phyloP scores from a whole-genome alignment of 176 grass and related monocot species.

The Cocos nucifera region DNA sequence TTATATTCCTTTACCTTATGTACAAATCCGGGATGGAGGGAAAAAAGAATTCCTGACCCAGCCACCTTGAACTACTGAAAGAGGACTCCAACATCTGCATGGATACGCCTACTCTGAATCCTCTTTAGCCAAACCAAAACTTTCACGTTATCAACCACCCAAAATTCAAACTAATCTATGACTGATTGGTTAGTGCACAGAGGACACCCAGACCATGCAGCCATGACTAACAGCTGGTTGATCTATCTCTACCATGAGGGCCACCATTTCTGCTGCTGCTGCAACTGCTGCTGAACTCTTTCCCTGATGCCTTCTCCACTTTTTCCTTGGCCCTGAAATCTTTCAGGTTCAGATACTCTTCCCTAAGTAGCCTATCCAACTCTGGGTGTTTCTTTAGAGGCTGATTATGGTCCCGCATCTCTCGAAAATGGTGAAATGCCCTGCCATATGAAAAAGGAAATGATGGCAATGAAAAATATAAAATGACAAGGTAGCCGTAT shows the following conservation, averaged over 20 bases:
- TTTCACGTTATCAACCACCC: conserved; percentile 12
- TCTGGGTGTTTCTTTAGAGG: conserved; percentile 55
- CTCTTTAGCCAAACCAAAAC: conserved; percentile 24
- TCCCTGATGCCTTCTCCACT: conserved; percentile 12
- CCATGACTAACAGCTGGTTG: conserved; percentile 12
- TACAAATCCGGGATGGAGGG: conserved; percentile 35
- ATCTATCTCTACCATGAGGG: conserved; percentile 8
- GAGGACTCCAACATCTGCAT: conserved; percentile 54
- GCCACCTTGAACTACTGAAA: conserved; percentile 22
- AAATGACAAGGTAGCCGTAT: no score
- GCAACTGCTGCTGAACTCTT: conserved; percentile 10
- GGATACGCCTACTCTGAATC: conserved; percentile 17
- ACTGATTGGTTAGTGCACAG: conserved; percentile 17
- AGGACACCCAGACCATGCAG: conserved; percentile 16
- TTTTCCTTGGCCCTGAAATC: conserved; percentile 55
- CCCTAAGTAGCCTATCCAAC: conserved; percentile 59
- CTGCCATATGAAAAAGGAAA: conserved; percentile 24
- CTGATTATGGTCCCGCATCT: conserved; percentile 21
- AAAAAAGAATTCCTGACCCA: conserved; percentile 18
- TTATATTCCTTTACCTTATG: conserved; percentile 28
- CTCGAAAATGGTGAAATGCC: conserved; percentile 92
- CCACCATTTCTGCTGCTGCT: conserved; percentile 16
- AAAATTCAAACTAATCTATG: conserved; percentile 14
- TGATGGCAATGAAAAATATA: no score
- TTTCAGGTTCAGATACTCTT: conserved; percentile 55